phyloP scores from a whole-genome alignment of 2,329 filamentous ascomycete species.

The Ophioceras dolichostomum region DNA sequence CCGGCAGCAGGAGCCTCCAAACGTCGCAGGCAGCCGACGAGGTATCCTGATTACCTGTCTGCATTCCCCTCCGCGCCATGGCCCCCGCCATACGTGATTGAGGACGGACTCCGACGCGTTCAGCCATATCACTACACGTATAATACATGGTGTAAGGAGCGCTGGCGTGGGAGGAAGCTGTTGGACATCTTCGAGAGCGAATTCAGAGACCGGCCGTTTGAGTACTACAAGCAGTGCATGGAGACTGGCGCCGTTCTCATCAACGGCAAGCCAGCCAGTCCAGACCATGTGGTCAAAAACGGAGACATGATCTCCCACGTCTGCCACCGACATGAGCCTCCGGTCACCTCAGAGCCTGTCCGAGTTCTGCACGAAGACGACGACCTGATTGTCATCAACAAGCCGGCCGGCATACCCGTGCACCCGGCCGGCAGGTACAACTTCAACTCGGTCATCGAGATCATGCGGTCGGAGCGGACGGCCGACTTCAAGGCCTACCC shows the following conservation, averaged over 20 bases:
- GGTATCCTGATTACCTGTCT: too few species aligned
- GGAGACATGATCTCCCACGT: slow-evolving; percentile 89
- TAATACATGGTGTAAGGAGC: slow-evolving; percentile 87
- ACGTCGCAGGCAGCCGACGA: too few species aligned
- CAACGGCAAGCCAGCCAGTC: slow-evolving; percentile 59
- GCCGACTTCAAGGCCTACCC: slow-evolving; percentile 46
- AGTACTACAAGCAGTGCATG: slow-evolving; percentile 84
- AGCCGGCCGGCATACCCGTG: slow-evolving; percentile 88
- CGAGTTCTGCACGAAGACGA: slow-evolving; percentile 82
- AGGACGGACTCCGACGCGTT: slow-evolving; percentile 73
- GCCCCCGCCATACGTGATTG: slow-evolving; percentile 66
- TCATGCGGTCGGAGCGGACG: slow-evolving; percentile 67
- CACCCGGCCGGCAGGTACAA: slow-evolving; percentile 93
- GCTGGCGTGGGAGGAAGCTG: slow-evolving; percentile 74
- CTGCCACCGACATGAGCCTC: slow-evolving; percentile 89
- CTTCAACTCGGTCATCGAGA: slow-evolving; percentile 89
- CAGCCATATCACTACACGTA: slow-evolving; percentile 87
- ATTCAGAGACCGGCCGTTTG: slow-evolving; percentile 74
- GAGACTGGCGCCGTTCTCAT: slow-evolving; percentile 65
- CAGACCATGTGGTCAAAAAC: slow-evolving; percentile 66
- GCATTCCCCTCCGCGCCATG: slow-evolving; percentile 21
- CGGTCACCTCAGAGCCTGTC: slow-evolving; percentile 71
- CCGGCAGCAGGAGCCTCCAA: background rate
- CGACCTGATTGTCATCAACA: slow-evolving; percentile 92
- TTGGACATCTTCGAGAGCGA: slow-evolving; percentile 85